Evolutionary conservation across 306 rosid species (phyloP), one percentile per base, ranked within the genome.

Genomic region (Ammopiptanthus mongolicus): DNA sequence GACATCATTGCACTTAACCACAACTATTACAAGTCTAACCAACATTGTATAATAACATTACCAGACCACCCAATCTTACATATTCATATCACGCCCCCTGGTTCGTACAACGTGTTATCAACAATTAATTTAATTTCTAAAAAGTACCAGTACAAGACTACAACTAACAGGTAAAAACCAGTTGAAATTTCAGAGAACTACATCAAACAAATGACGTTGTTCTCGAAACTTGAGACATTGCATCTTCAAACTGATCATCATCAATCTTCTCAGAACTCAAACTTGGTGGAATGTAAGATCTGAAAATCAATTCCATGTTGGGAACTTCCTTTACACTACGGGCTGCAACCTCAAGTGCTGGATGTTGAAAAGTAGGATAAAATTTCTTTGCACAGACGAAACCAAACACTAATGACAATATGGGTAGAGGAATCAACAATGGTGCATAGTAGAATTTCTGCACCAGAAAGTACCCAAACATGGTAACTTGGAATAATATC

Each of bases 401-500:
- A 58, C 78, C 83, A 46, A 84, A 92, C 39, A 84, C 0, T 66
- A 92, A 1, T 15, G 98, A 87, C n/a, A 86, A 4, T 64, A 96
- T 47, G 22, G 93, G 91, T 39, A 90, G 97, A 18, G 87, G 91
- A 75, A 92, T 70, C 57, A 90, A 6, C 28, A 92, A 0, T 8
- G 97, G 84, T 8, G 82, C 31, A 53, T 84, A 96, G 68, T 0
- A 0, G 83, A 92, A 96, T 53, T 37, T 31, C 91, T 88, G 90
- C 63, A 41, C 85, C 57, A 75, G 82, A 14, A 92, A 87, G 91
- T 87, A 96, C 37, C 99, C 99, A 29, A 86, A 0, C 99, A 92
- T 92, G 58, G 98, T 90, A 47, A 92, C 58, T 78, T 96, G 99
- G 88, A 78, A 92, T 14, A 96, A 11, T 28, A 92, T 39, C 76